Percentiles rank a stretch among this genome's conserved stretches.
Evolutionary conservation across 2,329 filamentous ascomycete genomes (phyloP).

Genomic region (Trichoderma cornu-damae): DNA sequence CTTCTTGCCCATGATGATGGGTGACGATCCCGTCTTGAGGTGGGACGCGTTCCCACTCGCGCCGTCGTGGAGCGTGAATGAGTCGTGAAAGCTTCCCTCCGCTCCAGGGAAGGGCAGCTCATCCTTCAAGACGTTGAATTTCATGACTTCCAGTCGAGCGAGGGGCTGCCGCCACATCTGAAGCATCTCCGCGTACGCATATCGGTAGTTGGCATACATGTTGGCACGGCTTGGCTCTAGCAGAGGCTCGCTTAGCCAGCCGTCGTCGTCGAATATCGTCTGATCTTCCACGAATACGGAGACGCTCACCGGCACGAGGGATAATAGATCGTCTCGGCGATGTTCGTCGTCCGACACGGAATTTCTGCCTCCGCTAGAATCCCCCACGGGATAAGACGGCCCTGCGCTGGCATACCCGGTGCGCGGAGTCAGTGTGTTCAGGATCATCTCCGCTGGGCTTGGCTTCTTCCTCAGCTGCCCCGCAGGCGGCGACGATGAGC

Average conservation of each 20-base stretch:
- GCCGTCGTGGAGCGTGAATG: constrained; percentile 37
- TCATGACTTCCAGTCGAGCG: constrained; percentile 60
- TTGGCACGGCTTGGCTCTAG: constrained; percentile 47
- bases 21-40: constrained; percentile 41
- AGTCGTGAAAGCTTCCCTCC: constrained; percentile 34
- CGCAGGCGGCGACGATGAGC: constrained; percentile 42
- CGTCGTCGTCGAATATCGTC: constrained; percentile 63
- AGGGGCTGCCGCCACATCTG: constrained; percentile 61
- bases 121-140: constrained; percentile 60
- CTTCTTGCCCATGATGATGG: constrained; percentile 54
- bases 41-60: constrained; percentile 33
- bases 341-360: constrained; percentile 52
- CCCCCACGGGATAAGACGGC: constrained; percentile 41
- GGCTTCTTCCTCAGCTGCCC: constrained; percentile 46
- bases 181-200: constrained; percentile 63
- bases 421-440: constrained; percentile 50
- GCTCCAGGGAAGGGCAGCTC: constrained; percentile 32
- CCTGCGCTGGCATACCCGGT: constrained; percentile 47
- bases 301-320: constrained; percentile 48
- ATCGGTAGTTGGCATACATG: constrained; percentile 56
- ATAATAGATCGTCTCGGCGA: constrained; percentile 41
- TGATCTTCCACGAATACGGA: constrained; percentile 55
- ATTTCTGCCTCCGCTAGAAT: constrained; percentile 44
- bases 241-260: constrained; percentile 56
- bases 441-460: constrained; percentile 57